A percentile compares a stretch with the other conserved stretches of the same genome.
These are phyloP conservation scores for Geotrichum klebahnii DNA, from an alignment of 1,139 yeast species.

Conservation along the genomic window DNA sequence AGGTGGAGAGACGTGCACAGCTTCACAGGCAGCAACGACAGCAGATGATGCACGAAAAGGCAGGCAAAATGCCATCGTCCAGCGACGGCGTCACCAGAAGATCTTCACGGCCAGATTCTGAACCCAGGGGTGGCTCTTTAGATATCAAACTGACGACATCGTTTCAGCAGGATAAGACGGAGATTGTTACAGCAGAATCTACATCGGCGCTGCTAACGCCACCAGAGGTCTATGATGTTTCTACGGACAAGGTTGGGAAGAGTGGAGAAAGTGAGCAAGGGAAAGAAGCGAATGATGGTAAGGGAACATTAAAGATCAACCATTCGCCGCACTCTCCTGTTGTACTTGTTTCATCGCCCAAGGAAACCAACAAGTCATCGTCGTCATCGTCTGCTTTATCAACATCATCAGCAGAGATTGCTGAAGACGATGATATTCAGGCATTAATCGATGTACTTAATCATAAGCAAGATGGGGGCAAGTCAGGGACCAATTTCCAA, in stretches of 20 bases:
- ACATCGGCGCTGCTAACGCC: slow-evolving; percentile 2
- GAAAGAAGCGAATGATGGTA: too few species aligned
- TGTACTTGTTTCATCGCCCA: too few species aligned
- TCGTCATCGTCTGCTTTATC: neutral
- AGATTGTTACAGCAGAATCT: neutral
- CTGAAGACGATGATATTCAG: slow-evolving; percentile 6
- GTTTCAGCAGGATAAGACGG: neutral
- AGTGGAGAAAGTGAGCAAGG: too few species aligned
- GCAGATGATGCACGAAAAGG: slow-evolving; percentile 9
- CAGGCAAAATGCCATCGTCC: neutral
- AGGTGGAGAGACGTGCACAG: slow-evolving; percentile 24
- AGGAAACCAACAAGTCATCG: neutral
- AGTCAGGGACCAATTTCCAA: neutral
- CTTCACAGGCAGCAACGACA: slow-evolving; percentile 13
- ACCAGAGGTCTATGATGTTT: neutral
- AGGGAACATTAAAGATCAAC: too few species aligned
- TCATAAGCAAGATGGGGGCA: neutral
- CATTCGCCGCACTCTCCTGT: too few species aligned
- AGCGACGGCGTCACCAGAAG: neutral
- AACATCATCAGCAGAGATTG: neutral
- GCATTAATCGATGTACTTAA: slow-evolving; percentile 4
- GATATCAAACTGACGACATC: slow-evolving; percentile 6
- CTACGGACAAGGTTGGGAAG: neutral
- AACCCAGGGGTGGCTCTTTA: neutral
- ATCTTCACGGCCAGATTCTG: neutral